These are phyloP conservation scores for Coniochaeta sp. DNA, from an alignment of 2,329 filamentous ascomycete genomes.

Conservation along the genomic window DNA sequence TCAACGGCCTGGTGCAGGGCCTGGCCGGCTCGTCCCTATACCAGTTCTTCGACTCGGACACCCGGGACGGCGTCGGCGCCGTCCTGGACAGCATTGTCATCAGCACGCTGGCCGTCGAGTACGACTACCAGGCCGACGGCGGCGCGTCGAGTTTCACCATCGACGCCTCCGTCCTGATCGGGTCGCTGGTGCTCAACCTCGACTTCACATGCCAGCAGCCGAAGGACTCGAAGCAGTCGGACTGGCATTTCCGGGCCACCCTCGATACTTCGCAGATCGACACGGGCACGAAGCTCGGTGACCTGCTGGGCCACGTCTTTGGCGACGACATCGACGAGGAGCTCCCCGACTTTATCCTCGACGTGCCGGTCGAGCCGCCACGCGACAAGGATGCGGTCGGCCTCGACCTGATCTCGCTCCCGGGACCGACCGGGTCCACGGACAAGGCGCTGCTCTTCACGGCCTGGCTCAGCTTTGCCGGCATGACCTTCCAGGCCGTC, in stretches of 20 bases:
- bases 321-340: background rate
- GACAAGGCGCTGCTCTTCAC: slow-evolving; percentile 2
- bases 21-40: slow-evolving; percentile 3
- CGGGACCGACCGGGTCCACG: background rate
- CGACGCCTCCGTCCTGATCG: too few species aligned
- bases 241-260: background rate
- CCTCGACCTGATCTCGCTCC: slow-evolving; percentile 1
- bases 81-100: too few species aligned
- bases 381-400: slow-evolving; percentile 1
- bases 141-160: too few species aligned
- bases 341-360: too few species aligned
- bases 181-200: too few species aligned
- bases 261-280: background rate
- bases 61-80: background rate
- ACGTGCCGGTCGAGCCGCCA: background rate
- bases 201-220: too few species aligned
- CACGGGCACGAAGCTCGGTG: too few species aligned
- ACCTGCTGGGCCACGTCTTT: too few species aligned
- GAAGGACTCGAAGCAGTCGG: background rate
- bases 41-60: slow-evolving; percentile 3
- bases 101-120: too few species aligned
- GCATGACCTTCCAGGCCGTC: slow-evolving; percentile 1
- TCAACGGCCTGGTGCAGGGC: background rate
- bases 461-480: background rate
- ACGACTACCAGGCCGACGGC: background rate